Evolutionary conservation across 176 grass and related monocot genomes (phyloP), one percentile per base, ranked within the genome.

Genomic region (Triticum monococcum): DNA sequence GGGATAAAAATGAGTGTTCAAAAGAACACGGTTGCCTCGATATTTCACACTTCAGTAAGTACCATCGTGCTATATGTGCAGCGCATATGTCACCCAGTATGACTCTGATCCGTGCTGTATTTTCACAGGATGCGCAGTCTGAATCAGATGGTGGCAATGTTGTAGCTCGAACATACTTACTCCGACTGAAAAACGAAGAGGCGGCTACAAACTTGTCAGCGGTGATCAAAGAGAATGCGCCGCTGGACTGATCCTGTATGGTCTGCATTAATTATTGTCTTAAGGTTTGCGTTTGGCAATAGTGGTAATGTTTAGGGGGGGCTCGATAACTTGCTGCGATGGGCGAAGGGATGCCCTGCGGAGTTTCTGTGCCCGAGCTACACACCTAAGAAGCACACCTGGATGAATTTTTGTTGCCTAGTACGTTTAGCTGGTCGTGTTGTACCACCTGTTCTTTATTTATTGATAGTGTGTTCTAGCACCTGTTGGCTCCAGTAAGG

Each of bases 1-100:
- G 96, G 96, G 23, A 98, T 98, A 91, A 98, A 96, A 64, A 94
- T 89, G 77, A 96, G 92, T 85, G 72, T 98, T 61, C 92, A 96
- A 71, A 98, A 98, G 93, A 98, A 96, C 45, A 98, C 93, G 4
- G 89, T 98, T 87, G 86, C 92, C 33, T 94, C 96, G 0, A 93
- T 98, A 76, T 98, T 98, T 83, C 96, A 98, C 71, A 96, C 86
- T 80, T 81, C 88, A 82, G 93, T 98, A 91, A 89, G 84, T 68
- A 83, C 72, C 8, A 75, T 0, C 1, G 22, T 16, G 5, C 1
- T 12, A 33, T 10, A 18, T 38, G 80, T 83, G 63, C 11, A 52
- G 10, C 28, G 0, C 25, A 60, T 82, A 68, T 18, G 46, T 75
- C n/a, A 75, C n/a, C 50, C 7, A 57, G 31, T 25, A 82, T 0